Percentiles rank a stretch among this genome's conserved stretches.
Conservation (phyloP, 139 green algal genomes). For the Trebouxia sp. region DNA sequence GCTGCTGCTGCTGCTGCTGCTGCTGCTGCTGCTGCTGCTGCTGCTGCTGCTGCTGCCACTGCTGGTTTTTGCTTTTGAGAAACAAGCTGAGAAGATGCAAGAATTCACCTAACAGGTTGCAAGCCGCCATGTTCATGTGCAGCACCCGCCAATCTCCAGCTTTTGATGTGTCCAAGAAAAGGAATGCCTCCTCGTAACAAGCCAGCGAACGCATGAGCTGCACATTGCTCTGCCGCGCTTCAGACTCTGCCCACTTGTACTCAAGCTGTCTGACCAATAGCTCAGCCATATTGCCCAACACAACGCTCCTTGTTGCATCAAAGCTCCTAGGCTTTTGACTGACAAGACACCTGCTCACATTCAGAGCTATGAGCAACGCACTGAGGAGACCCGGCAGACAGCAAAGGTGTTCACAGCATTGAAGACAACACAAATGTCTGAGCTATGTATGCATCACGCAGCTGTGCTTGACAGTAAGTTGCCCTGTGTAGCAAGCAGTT, state of each 20-base stretch:
- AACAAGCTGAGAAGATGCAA: too few species aligned
- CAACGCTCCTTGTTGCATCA: conserved; percentile 24
- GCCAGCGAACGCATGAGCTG: conserved; percentile 28
- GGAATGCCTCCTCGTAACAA: conserved; percentile 30
- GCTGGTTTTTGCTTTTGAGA: too few species aligned
- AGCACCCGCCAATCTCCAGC: conserved; percentile 32
- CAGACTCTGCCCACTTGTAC: conserved; percentile 31
- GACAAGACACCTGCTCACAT: neutral
- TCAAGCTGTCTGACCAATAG: conserved; percentile 28
- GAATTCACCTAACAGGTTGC: too few species aligned
- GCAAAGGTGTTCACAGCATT: too few species aligned
- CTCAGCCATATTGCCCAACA: conserved; percentile 39
- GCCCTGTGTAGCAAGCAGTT: neutral
- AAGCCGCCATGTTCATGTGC: conserved; percentile 40
- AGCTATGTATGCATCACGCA: neutral
- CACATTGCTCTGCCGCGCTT: neutral
- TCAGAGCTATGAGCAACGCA: too few species aligned
- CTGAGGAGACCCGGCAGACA: too few species aligned
- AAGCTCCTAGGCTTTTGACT: neutral
- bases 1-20: too few species aligned
- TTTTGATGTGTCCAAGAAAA: conserved; percentile 29
- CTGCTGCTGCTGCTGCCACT: too few species aligned
- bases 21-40: too few species aligned
- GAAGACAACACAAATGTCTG: too few species aligned
- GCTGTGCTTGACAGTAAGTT: neutral